Base-by-base conservation (phyloP, 495 filamentous ascomycete genomes). In the Hyphodiscus hymeniophilus region DNA sequence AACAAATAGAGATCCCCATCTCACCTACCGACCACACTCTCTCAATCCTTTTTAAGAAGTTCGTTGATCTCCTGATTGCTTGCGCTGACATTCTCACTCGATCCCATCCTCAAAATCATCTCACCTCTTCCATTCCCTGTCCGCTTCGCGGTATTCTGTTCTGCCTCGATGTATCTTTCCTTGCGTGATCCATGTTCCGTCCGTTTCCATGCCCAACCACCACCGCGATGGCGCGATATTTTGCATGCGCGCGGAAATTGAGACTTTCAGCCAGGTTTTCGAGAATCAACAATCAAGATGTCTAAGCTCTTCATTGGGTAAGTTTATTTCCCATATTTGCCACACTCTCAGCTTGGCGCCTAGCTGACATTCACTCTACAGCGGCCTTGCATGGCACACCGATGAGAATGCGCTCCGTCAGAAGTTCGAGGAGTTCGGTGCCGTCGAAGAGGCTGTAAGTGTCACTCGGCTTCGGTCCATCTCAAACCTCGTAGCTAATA, bases 341-440 rank as follows among this genome's bases (percentile, higher is more conserved):
- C 34, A 46, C 47, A 15, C 32, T 33, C 8, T 3, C 15, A 18
- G 3, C 26, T 4, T 10, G 2, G 2, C 36, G 18, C 36, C 3
- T 18, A 46, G 52, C 60, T 67, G 41, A 63, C 47, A 43, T 28
- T 26, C 2, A 3, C n/a, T 18, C 18, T 22, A 38, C 55, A 96
- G 91, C 59, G 91, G 91, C 75, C 89, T 97, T 54, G 88, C 91
- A 52, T 97, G 91, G 91, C 90, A 95, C 74, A 97, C 91, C 42
- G 88, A 90, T 63, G 91, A 97, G 66, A 62, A 62, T 3, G 84
- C 85, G 32, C 73, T 97, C 32, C 81, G 82, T 51, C 62, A 78
- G 49, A 94, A 95, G 60, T 97, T 97, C 68, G 82, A 89, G 66
- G 77, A 91, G 65, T 95, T 85, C 60, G 91, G 91, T 20, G 66